A percentile compares a stretch with the other conserved stretches of the same genome.
These are phyloP conservation scores for Ustilago cynodontis DNA, from an alignment of 1,284 basidiomycete genomes.

Conservation along the genomic window DNA sequence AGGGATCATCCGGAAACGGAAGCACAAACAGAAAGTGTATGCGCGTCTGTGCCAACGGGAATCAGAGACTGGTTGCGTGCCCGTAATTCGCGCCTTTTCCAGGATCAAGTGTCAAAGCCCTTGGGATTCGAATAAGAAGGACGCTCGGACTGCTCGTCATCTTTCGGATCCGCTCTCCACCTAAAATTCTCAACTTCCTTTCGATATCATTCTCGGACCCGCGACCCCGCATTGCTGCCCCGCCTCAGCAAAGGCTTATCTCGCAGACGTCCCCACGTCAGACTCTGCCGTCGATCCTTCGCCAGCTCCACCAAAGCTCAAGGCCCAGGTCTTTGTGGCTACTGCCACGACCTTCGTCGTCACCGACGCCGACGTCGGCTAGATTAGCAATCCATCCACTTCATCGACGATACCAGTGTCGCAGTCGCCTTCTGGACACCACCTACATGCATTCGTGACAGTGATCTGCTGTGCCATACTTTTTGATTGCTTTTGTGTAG, in stretches of 20 bases:
- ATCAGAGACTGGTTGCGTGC: too few species aligned
- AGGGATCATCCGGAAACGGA: background rate
- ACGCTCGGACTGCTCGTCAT: conserved; percentile 24
- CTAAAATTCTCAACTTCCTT: conserved; percentile 8
- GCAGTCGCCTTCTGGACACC: background rate
- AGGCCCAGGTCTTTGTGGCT: conserved; percentile 9
- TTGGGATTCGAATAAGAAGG: conserved; percentile 17
- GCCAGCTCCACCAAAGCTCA: conserved; percentile 5
- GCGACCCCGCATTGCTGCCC: conserved; percentile 29
- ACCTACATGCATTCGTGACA: conserved; percentile 4
- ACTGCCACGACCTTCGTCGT: conserved; percentile 12
- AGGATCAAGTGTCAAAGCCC: background rate
- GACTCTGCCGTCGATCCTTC: conserved; percentile 7
- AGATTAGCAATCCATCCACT: conserved; percentile 6
- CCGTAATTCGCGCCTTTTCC: too few species aligned
- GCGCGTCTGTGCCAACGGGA: background rate
- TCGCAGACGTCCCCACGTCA: conserved; percentile 12
- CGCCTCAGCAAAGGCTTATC: conserved; percentile 10
- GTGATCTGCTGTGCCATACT: background rate
- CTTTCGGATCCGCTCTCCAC: conserved; percentile 47
- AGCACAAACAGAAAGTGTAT: background rate
- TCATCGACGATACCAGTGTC: background rate
- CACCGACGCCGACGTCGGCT: conserved; percentile 5
- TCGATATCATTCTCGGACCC: conserved; percentile 40
- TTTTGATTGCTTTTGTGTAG: background rate